Evolutionary conservation across 768 basidiomycete species (phyloP), one percentile per base, ranked within the genome.

Genomic region (Nevesoporus exiguus): DNA sequence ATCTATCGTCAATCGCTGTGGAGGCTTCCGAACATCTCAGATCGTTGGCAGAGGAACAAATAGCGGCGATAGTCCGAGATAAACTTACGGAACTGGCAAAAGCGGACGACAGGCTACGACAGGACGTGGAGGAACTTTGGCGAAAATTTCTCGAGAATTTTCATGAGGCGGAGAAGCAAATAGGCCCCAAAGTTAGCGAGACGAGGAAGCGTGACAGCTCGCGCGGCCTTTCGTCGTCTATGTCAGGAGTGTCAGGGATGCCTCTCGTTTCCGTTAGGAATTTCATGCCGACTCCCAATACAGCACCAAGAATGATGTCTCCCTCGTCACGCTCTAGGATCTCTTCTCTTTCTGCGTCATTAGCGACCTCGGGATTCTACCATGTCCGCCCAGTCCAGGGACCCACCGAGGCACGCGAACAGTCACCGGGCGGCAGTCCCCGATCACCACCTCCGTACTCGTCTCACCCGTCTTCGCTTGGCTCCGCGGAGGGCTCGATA

Each of bases 271-370:
- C 50, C 61, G 73, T 87, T 57, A 77, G 75, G 59, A 77, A 77
- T 59, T 90, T 90, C 64, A 69, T 80, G 22, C 87, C 88, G 31
- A 73, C 67, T 52, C 56, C 74, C 54, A 61, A 68, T 29, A 51
- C 77, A 9, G 55, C 52, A 30, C 67, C 74, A 54, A 73, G 78
- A 41, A 64, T 71, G 33, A 63, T 71, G 59, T 67, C 73, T 47
- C 61, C 72, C 3, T 64, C 79, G 6, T 66, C 74, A 25, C 62
- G 68, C 25, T 73, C 76, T 29, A 73, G 75, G 47, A 56, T 77
- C 30, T 90, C 88, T 49, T 81, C 84, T 6, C 78, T 90, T 40
- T 89, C 88, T 19, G 81, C 80, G n/a, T 88, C 88, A 31, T 73
- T 90, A 41, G 82, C 77, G 7, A 80, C 79, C 21, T 77, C 85